These are phyloP conservation scores for Triticum dicoccoides DNA, from an alignment of 176 grass and related monocot genomes.

Conservation along the genomic window DNA sequence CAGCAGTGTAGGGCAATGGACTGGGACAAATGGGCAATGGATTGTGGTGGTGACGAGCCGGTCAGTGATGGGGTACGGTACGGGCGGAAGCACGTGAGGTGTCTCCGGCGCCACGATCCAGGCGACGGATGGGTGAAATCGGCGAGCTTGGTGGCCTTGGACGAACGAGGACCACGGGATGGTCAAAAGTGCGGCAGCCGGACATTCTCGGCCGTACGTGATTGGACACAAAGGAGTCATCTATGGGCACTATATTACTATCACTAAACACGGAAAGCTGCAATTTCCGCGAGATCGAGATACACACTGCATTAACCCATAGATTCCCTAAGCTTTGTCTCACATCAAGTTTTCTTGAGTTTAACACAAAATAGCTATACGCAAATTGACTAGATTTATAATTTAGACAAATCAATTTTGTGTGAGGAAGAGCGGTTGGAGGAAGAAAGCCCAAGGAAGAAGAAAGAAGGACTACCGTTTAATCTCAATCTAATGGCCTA, in stretches of 20 bases:
- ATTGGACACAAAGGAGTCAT: background rate
- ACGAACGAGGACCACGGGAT: background rate
- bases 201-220: background rate
- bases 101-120: constrained; percentile 4
- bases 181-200: background rate
- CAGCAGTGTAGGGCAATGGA: background rate
- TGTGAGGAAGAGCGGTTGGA: too few species aligned
- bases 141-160: background rate
- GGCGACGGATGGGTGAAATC: background rate
- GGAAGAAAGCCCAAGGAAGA: too few species aligned
- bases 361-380: too few species aligned
- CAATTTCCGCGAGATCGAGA: background rate
- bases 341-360: too few species aligned
- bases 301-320: background rate
- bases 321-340: too few species aligned
- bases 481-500: too few species aligned
- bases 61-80: background rate
- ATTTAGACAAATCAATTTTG: too few species aligned
- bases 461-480: too few species aligned
- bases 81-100: constrained; percentile 23
- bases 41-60: background rate
- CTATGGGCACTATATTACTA: background rate
- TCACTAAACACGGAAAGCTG: background rate
- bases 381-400: too few species aligned
- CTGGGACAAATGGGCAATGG: background rate